A percentile compares a stretch with the other conserved stretches of the same genome.
Conservation (phyloP, 1,284 basidiomycete genomes). For the Mycosarcoma mackinlayi region DNA sequence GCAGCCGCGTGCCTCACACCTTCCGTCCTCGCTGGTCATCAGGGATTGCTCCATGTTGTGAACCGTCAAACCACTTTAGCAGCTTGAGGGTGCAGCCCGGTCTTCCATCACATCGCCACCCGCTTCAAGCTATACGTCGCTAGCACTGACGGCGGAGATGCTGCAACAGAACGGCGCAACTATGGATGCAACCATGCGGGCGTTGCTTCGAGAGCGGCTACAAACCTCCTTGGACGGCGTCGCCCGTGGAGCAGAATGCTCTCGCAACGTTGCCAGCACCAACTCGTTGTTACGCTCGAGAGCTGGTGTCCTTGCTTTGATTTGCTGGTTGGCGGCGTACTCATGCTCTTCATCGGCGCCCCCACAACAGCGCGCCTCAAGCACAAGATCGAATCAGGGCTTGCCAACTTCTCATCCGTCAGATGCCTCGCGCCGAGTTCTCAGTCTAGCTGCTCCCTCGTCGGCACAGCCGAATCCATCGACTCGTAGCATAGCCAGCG, state of each 20-base stretch:
- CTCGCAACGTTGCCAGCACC: slow-evolving; percentile 20
- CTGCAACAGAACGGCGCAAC: slow-evolving; percentile 9
- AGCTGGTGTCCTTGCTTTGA: slow-evolving; percentile 30
- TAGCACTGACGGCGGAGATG: slow-evolving; percentile 2
- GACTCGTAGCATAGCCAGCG: neutral
- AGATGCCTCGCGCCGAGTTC: slow-evolving; percentile 7
- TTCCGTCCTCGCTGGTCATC: too few species aligned
- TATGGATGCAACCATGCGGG: slow-evolving; percentile 37
- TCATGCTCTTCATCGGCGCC: slow-evolving; percentile 31
- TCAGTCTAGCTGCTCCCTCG: neutral
- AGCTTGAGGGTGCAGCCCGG: neutral
- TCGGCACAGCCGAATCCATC: neutral
- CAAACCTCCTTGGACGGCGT: slow-evolving; percentile 43
- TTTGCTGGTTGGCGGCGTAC: slow-evolving; percentile 45
- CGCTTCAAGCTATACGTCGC: too few species aligned
- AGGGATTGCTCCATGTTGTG: slow-evolving; percentile 4
- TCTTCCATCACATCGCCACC: neutral
- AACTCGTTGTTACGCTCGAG: slow-evolving; percentile 26
- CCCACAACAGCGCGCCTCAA: neutral
- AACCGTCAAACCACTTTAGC: neutral
- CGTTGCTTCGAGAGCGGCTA: slow-evolving; percentile 26
- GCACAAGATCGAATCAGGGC: neutral
- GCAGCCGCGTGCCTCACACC: neutral
- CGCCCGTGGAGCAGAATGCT: slow-evolving; percentile 27
- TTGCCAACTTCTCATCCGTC: neutral